These are phyloP conservation scores for Tubosaeta sp. DNA, from an alignment of 768 basidiomycete genomes.

Conservation along the genomic window DNA sequence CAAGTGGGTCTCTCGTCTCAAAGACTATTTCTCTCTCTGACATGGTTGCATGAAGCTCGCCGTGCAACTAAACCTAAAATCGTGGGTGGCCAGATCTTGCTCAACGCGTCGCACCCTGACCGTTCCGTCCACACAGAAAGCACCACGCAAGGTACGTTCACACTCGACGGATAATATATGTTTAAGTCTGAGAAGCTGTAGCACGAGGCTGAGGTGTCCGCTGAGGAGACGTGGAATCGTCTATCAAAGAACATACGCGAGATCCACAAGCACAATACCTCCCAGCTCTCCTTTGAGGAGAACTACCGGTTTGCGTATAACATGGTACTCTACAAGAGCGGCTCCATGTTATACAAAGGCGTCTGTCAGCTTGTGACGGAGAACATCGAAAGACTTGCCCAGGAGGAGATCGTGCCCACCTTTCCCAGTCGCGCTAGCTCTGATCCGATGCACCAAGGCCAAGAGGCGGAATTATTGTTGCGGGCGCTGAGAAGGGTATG, in stretches of 20 bases:
- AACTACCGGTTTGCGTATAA: constrained; percentile 94
- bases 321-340: constrained; percentile 84
- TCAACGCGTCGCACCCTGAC: constrained; percentile 17
- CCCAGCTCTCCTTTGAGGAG: constrained; percentile 86
- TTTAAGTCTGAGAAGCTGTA: constrained; percentile 26
- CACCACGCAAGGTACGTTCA: constrained; percentile 42
- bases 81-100: constrained; percentile 32
- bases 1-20: constrained; percentile 18
- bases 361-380: constrained; percentile 73
- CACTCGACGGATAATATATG: neutral
- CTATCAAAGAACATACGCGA: constrained; percentile 84
- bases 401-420: constrained; percentile 68
- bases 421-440: constrained; percentile 71
- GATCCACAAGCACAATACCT: constrained; percentile 92
- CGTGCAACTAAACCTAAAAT: constrained; percentile 38
- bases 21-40: constrained; percentile 10
- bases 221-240: constrained; percentile 79
- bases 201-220: constrained; percentile 73
- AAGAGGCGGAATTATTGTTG: constrained; percentile 81
- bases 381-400: constrained; percentile 78
- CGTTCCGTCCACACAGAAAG: constrained; percentile 32
- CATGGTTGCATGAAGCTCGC: constrained; percentile 17
- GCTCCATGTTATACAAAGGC: constrained; percentile 83
- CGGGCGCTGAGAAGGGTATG: constrained; percentile 82
- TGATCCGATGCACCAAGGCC: constrained; percentile 70